Base-by-base conservation (phyloP, 441 rosid species). In the Euphorbia schlechtendalii region DNA sequence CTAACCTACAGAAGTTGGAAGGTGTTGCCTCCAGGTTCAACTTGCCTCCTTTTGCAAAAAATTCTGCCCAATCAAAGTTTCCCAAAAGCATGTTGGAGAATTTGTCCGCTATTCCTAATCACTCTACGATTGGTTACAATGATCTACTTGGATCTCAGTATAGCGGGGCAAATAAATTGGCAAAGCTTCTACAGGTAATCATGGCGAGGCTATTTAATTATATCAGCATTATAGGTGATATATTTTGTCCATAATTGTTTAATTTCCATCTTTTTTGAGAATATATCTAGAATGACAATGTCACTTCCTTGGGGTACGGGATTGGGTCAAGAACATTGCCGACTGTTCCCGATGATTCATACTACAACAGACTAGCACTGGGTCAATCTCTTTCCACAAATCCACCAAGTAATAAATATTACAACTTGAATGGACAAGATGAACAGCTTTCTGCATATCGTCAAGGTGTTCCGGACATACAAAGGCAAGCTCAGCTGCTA, bases 111-210 rank as follows among this genome's bases (percentile, higher is more conserved):
- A 65, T 72, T 18, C 6, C 48, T 17, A 53, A 48, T 40, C 69
- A 66, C 38, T 41, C 71, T 59, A 54, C 70, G 21, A 72, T 55
- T 61, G 77, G 70, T 22, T 71, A 76, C 64, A 57, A 70, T 67
- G 67, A 52, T 62, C 11, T 58, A 62, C 36, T 72, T 43, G 73
- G 17, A 15, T 25, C 81, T 66, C 75, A 43, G 32, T 56, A 53
- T 51, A 61, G 55, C 38, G 70, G 68, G 22, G 52, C 52, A 64
- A 70, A 67, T 59, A 65, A 66, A 61, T 60, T 60, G 49, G 13
- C 55, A n/a, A 68, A 14, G 32, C 71, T 36, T 53, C 76, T 71
- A 56, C 81, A 52, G 84, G 87, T 81, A 77, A 48, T 24, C 56
- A 17, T 36, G 0, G n/a, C 24, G 20, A 30, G 22, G 18, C 21